Conservation (phyloP, 306 rosid species). For the Cucurbita argyrosperma region DNA sequence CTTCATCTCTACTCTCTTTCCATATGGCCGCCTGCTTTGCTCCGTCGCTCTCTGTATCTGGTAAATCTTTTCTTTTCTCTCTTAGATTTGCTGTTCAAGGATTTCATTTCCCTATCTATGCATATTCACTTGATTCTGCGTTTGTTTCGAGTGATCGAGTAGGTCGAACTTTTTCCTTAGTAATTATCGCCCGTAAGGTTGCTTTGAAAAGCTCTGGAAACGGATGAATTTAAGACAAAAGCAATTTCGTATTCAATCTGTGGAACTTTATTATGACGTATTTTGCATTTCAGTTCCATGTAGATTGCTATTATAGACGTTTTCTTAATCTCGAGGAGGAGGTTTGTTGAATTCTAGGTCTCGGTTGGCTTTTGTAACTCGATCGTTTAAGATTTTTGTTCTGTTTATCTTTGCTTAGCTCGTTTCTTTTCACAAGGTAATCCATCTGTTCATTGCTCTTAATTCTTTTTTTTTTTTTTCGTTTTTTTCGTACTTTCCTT, state of each 20-base stretch:
- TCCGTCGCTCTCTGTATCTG: slow-evolving; percentile 24
- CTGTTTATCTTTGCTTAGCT: background rate
- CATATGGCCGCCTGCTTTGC: slow-evolving; percentile 48
- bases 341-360: background rate
- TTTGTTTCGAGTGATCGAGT: background rate
- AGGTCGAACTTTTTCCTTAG: background rate
- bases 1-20: background rate
- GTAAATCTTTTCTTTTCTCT: slow-evolving; percentile 1
- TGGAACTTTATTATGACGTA: background rate
- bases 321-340: background rate
- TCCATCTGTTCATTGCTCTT: background rate
- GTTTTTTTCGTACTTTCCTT: background rate
- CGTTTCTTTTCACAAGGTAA: background rate
- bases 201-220: background rate
- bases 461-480: background rate
- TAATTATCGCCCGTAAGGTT: background rate
- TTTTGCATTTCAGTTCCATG: background rate
- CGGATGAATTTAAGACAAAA: background rate
- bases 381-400: background rate
- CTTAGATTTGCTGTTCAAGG: background rate
- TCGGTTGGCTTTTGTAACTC: background rate
- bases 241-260: background rate
- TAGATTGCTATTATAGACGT: background rate
- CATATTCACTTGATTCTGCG: background rate
- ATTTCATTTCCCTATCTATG: background rate